phyloP scores from a whole-genome alignment of 345 rosid genomes.

The Bretschneidera sinensis region DNA sequence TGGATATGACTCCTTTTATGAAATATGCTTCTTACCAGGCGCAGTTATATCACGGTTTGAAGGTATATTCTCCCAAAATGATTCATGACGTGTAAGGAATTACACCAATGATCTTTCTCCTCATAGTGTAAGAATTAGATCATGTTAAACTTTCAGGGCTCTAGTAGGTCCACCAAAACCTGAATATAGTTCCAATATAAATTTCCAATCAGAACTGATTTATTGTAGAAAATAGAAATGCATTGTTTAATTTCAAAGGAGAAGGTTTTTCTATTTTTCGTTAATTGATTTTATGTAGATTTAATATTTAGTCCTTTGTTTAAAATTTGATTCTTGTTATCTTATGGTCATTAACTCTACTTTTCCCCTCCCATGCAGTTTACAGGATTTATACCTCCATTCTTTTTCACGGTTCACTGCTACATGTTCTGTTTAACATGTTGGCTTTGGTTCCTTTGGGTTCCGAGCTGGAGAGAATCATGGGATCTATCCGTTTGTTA shows the following conservation, averaged over 20 bases:
- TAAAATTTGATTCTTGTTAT: too few species aligned
- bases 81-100: neutral
- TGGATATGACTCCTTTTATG: slow-evolving; percentile 82
- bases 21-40: slow-evolving; percentile 87
- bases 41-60: slow-evolving; percentile 64
- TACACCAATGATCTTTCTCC: neutral
- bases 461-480: slow-evolving; percentile 90
- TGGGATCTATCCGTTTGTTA: slow-evolving; percentile 87
- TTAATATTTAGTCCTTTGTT: neutral
- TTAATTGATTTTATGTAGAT: neutral
- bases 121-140: too few species aligned
- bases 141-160: neutral
- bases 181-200: neutral
- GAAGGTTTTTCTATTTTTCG: neutral
- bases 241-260: too few species aligned
- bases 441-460: slow-evolving; percentile 96
- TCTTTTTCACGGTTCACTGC: slow-evolving; percentile 82
- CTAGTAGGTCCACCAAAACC: neutral
- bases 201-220: too few species aligned
- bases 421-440: slow-evolving; percentile 95
- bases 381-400: slow-evolving; percentile 80
- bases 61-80: slow-evolving; percentile 42
- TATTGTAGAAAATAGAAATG: too few species aligned
- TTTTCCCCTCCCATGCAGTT: slow-evolving; percentile 62
- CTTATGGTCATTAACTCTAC: too few species aligned